Evolutionary conservation across 2,329 filamentous ascomycete genomes (phyloP).

Genomic region (Keithomyces neogunnii): DNA sequence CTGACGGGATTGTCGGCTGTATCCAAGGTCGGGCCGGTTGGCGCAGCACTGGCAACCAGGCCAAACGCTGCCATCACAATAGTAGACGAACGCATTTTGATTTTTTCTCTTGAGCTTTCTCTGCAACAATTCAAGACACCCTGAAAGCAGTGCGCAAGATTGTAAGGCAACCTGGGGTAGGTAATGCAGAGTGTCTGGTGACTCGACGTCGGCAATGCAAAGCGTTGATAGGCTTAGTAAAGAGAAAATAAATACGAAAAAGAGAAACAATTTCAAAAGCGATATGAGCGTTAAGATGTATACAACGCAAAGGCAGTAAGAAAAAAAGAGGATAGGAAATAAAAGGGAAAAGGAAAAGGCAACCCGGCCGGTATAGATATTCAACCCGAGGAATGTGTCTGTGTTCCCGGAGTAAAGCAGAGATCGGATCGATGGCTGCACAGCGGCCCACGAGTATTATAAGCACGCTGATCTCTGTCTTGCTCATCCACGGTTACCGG

Average conservation of each 20-base stretch:
- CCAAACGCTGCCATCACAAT: constrained; percentile 36
- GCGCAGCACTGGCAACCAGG: constrained; percentile 38
- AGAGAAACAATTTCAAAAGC: neutral
- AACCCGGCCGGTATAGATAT: neutral
- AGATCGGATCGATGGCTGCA: neutral
- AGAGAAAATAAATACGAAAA: neutral
- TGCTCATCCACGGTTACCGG: neutral
- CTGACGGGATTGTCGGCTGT: constrained; percentile 28
- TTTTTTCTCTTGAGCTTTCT: neutral
- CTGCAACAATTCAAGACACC: neutral
- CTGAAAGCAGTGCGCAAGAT: neutral
- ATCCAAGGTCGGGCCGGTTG: constrained; percentile 29
- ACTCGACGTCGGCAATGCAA: neutral
- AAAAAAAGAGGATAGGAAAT: constrained; percentile 2
- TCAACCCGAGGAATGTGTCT: constrained; percentile 3
- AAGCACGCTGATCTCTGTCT: constrained; percentile 2
- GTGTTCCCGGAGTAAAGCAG: constrained; percentile 5
- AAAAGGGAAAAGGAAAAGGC: constrained; percentile 9
- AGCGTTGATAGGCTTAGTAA: neutral
- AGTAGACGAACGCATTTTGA: constrained; percentile 42
- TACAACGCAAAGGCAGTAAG: constrained; percentile 14
- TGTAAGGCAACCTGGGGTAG: too few species aligned
- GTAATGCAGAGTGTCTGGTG: too few species aligned
- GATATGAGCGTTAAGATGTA: constrained; percentile 4
- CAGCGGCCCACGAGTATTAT: constrained; percentile 16